phyloP scores from a whole-genome alignment of 257 asterid species.

The Gentiana straminea region DNA sequence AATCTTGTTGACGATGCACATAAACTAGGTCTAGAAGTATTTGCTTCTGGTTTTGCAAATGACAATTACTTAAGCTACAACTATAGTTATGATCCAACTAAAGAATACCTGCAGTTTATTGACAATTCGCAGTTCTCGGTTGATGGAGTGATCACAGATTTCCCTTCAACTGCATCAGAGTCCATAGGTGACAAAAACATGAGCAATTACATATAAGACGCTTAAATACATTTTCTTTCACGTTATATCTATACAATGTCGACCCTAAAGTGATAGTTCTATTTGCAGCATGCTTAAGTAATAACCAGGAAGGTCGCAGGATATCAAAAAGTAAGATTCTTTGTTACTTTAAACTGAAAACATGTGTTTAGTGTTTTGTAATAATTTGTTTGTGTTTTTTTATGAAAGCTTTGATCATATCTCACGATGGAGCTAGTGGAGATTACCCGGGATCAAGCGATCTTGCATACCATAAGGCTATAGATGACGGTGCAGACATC shows the following conservation, averaged over 20 bases:
- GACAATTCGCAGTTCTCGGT: conserved; percentile 63
- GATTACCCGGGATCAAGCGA: conserved; percentile 69
- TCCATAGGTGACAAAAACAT: conserved; percentile 43
- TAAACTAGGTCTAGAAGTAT: conserved; percentile 54
- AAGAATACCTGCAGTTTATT: conserved; percentile 55
- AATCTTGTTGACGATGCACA: conserved; percentile 69
- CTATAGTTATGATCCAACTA: conserved; percentile 70
- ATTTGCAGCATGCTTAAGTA: conserved; percentile 54
- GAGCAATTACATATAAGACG: no score
- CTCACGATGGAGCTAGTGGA: conserved; percentile 87
- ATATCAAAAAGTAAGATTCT: conserved; percentile 30
- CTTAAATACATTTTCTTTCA: background rate
- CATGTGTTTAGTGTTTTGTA: background rate
- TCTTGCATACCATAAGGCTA: conserved; percentile 80
- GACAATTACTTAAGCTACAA: conserved; percentile 56
- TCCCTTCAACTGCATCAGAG: conserved; percentile 70
- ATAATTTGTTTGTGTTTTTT: background rate
- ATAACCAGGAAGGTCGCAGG: conserved; percentile 41
- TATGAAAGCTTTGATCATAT: conserved; percentile 41
- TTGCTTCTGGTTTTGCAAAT: conserved; percentile 62
- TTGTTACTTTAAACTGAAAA: background rate
- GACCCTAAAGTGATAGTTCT: conserved; percentile 2
- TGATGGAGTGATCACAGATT: conserved; percentile 74
- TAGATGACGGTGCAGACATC: conserved; percentile 70
- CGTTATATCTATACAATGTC: background rate